Conservation (phyloP, 2,329 filamentous ascomycete species). For the Stachybotrys echinatus region DNA sequence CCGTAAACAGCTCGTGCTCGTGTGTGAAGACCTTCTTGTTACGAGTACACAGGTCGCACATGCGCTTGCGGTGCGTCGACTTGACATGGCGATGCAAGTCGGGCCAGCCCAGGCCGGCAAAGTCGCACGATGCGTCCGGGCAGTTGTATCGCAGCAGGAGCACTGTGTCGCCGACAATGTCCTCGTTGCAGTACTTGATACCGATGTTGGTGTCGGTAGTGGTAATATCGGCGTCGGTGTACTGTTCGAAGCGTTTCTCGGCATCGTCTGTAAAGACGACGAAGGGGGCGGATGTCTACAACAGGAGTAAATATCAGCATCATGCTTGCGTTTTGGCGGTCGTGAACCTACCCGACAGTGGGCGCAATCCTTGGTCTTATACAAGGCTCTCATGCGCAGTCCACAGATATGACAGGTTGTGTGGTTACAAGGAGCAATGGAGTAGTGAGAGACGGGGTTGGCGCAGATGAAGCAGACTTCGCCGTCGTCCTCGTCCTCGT, state of each 20-base stretch:
- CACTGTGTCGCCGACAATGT: constrained; percentile 87
- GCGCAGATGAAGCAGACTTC: constrained; percentile 98
- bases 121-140: constrained; percentile 73
- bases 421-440: constrained; percentile 92
- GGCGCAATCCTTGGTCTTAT: constrained; percentile 95
- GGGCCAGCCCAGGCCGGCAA: constrained; percentile 66
- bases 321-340: neutral
- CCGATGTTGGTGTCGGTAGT: constrained; percentile 80
- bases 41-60: constrained; percentile 84
- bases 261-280: constrained; percentile 90
- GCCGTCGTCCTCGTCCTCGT: constrained; percentile 53
- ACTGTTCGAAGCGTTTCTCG: constrained; percentile 82
- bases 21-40: constrained; percentile 99
- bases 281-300: constrained; percentile 62
- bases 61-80: constrained; percentile 74
- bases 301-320: constrained; percentile 14
- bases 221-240: constrained; percentile 64
- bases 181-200: constrained; percentile 82
- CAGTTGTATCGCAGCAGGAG: constrained; percentile 92
- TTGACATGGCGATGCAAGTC: constrained; percentile 71
- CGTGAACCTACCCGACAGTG: constrained; percentile 72
- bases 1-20: constrained; percentile 88
- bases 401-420: constrained; percentile 95
- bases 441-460: constrained; percentile 79
- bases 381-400: constrained; percentile 82